phyloP scores from a whole-genome alignment of 768 basidiomycete genomes.

The Naematelia aurantialba region DNA sequence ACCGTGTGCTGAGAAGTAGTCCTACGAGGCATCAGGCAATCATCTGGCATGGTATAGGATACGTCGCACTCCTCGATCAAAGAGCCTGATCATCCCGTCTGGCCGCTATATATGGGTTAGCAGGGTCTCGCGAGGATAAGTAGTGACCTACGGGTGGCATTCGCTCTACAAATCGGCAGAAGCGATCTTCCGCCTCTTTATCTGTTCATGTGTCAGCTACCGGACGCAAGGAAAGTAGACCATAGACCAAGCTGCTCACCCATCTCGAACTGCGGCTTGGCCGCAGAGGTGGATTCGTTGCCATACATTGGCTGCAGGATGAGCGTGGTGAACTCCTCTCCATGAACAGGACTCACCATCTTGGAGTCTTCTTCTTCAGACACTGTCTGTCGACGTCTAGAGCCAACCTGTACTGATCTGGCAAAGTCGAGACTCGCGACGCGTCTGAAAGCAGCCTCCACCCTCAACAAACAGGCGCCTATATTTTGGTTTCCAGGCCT shows the following conservation, averaged over 20 bases:
- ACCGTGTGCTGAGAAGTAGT: slow-evolving; percentile 85
- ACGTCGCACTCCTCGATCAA: slow-evolving; percentile 60
- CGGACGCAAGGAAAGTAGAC: not conserved
- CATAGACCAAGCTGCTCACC: no score
- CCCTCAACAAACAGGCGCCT: no score
- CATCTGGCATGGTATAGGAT: not conserved
- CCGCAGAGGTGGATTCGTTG: slow-evolving; percentile 31
- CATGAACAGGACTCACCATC: not conserved
- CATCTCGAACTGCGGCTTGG: slow-evolving; percentile 42
- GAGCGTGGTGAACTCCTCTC: not conserved
- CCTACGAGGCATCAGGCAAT: slow-evolving; percentile 41
- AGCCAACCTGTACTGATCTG: no score
- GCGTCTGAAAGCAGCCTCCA: no score
- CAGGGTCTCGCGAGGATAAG: not conserved
- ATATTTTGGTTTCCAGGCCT: no score
- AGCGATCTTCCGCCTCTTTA: slow-evolving; percentile 70
- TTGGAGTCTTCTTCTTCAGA: no score
- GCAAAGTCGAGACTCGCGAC: no score
- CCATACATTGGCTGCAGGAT: slow-evolving; percentile 35
- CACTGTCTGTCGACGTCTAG: no score
- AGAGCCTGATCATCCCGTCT: slow-evolving; percentile 76
- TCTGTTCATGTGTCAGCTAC: slow-evolving; percentile 50
- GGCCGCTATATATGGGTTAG: slow-evolving; percentile 41
- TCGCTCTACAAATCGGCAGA: slow-evolving; percentile 57
- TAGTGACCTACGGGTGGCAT: slow-evolving; percentile 48